These are phyloP conservation scores for Suhomyces bribrorum DNA, from an alignment of 1,139 yeast species.

Conservation along the genomic window DNA sequence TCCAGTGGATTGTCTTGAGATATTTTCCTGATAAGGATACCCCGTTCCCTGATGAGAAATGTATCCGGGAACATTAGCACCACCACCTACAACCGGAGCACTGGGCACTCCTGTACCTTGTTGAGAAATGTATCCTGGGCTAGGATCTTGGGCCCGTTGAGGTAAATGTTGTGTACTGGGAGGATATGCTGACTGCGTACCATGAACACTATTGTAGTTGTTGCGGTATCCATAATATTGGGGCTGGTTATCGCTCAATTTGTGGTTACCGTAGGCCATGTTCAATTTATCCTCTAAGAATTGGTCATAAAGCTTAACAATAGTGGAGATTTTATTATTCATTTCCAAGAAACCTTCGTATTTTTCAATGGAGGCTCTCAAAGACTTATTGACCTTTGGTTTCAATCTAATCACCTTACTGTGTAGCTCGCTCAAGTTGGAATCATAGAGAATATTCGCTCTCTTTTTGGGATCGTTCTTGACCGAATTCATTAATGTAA, in stretches of 20 bases:
- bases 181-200: neutral
- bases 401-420: slow-evolving; percentile 63
- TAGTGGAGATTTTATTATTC: slow-evolving; percentile 80
- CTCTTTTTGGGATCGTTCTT: slow-evolving; percentile 49
- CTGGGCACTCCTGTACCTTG: slow-evolving; percentile 8
- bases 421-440: slow-evolving; percentile 63
- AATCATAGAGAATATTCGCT: slow-evolving; percentile 60
- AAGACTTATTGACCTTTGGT: slow-evolving; percentile 71
- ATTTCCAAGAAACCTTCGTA: slow-evolving; percentile 73
- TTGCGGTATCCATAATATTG: neutral
- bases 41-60: slow-evolving; percentile 1
- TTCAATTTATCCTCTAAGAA: slow-evolving; percentile 68
- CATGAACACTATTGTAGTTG: neutral
- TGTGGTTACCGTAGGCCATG: slow-evolving; percentile 46
- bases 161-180: neutral
- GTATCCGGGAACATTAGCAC: neutral
- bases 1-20: slow-evolving; percentile 3
- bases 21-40: neutral
- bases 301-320: slow-evolving; percentile 75
- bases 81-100: slow-evolving; percentile 1
- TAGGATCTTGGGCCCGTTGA: slow-evolving; percentile 1
- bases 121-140: slow-evolving; percentile 8
- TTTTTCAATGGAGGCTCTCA: slow-evolving; percentile 63
- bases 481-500: slow-evolving; percentile 61
- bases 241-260: slow-evolving; percentile 10